These are phyloP conservation scores for Pelargonium australe DNA, from an alignment of 441 rosid species.

Conservation along the genomic window DNA sequence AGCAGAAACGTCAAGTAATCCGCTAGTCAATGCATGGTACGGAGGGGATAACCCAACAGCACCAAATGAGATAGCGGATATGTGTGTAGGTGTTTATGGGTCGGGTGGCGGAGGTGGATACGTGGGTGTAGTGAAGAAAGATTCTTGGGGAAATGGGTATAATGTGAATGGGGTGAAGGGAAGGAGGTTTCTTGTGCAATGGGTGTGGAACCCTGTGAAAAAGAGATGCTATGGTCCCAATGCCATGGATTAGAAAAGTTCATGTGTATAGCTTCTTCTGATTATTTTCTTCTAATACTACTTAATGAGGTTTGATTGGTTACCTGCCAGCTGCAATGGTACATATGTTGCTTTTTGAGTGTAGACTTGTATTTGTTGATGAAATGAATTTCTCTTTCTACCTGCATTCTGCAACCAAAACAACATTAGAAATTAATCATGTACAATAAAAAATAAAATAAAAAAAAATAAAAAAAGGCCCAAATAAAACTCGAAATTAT, in stretches of 20 bases:
- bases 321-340: not conserved
- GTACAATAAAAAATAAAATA: too few relatives aligned
- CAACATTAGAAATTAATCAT: not conserved
- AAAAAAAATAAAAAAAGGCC: not conserved
- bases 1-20: constrained; percentile 52
- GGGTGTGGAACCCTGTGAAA: constrained; percentile 49
- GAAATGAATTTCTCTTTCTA: constrained; percentile 1
- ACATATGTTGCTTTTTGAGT: not conserved
- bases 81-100: constrained; percentile 53
- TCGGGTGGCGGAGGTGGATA: constrained; percentile 59
- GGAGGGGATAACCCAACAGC: constrained; percentile 55
- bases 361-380: not conserved
- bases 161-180: constrained; percentile 54
- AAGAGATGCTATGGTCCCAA: constrained; percentile 59
- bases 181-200: constrained; percentile 51
- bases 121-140: constrained; percentile 39
- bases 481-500: constrained; percentile 1
- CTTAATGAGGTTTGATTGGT: constrained; percentile 3
- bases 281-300: not conserved
- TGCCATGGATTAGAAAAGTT: constrained; percentile 33
- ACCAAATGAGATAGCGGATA: constrained; percentile 53
- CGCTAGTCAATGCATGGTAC: constrained; percentile 57
- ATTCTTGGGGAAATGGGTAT: constrained; percentile 42
- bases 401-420: not conserved
- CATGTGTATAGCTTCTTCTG: not conserved